Percentiles rank a stretch among this genome's conserved stretches.
These are phyloP conservation scores for Sporisorium scitamineum DNA, from an alignment of 1,284 basidiomycete species.

Conservation along the genomic window DNA sequence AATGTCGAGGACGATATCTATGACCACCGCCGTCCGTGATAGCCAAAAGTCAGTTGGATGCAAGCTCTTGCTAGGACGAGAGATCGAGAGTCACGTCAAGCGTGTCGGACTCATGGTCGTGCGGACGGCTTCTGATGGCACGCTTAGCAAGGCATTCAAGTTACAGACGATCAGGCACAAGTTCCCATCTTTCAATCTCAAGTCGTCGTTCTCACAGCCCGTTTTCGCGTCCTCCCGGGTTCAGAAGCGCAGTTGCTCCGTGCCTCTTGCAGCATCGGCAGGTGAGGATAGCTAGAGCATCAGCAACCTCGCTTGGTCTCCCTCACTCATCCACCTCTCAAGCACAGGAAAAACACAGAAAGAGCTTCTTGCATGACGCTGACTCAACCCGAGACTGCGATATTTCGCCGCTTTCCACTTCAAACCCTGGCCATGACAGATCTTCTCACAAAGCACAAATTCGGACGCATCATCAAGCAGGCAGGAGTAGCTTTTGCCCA, in stretches of 20 bases:
- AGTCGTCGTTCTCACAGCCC: too few relatives aligned
- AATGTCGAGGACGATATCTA: conserved; percentile 29
- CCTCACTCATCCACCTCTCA: conserved; percentile 3
- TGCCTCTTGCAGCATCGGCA: conserved; percentile 1
- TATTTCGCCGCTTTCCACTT: not conserved
- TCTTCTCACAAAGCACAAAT: not conserved
- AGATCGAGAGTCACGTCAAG: not conserved
- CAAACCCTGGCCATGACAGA: not conserved
- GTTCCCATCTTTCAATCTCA: not conserved
- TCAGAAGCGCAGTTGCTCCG: not conserved
- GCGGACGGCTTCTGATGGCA: too few relatives aligned
- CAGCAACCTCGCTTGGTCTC: not conserved
- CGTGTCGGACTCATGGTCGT: not conserved
- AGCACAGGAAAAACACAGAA: not conserved
- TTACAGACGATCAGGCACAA: not conserved
- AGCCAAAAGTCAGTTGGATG: too few relatives aligned
- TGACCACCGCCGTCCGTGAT: conserved; percentile 27
- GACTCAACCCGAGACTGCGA: conserved; percentile 19
- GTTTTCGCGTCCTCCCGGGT: too few relatives aligned
- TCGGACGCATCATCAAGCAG: not conserved
- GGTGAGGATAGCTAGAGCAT: not conserved
- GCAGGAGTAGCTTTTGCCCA: not conserved
- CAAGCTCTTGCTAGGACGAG: too few relatives aligned
- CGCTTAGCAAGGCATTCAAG: not conserved
- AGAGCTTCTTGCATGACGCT: conserved; percentile 5